Conservation (phyloP, 495 filamentous ascomycete genomes). For the Penicillium tannophilum region DNA sequence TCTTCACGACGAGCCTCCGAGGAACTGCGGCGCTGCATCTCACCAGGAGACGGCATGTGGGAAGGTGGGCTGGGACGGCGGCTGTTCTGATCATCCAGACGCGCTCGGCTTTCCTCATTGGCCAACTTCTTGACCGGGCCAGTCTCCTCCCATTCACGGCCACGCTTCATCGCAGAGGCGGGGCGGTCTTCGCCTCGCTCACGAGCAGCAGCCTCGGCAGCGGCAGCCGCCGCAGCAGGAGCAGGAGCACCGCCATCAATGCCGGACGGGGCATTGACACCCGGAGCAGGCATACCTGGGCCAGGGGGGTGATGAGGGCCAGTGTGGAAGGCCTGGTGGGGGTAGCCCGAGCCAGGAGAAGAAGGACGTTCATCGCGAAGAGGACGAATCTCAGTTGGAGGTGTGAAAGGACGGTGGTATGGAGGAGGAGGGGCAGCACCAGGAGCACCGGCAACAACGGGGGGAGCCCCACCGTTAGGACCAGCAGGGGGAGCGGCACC, state of each 20-base stretch:
- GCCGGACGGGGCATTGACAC: conserved; percentile 57
- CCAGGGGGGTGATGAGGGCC: conserved; percentile 48
- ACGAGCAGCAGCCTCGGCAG: conserved; percentile 75
- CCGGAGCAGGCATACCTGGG: conserved; percentile 23
- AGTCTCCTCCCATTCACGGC: conserved; percentile 86
- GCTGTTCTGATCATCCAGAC: conserved; percentile 79
- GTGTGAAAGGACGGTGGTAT: conserved; percentile 68
- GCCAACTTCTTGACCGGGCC: conserved; percentile 76
- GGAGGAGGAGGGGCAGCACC: conserved; percentile 47
- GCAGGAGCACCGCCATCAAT: conserved; percentile 79
- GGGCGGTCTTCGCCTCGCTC: conserved; percentile 85
- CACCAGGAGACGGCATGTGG: conserved; percentile 62
- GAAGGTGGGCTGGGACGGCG: conserved; percentile 71
- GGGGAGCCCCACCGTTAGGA: conserved; percentile 47
- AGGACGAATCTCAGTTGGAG: conserved; percentile 80
- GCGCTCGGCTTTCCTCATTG: conserved; percentile 82
- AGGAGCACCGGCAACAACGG: conserved; percentile 40
- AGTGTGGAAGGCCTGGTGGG: conserved; percentile 70
- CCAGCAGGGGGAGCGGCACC: conserved; percentile 51
- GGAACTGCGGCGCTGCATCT: conserved; percentile 74
- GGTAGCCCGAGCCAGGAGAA: conserved; percentile 80
- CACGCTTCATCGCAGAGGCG: conserved; percentile 77
- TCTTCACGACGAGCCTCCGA: conserved; percentile 74
- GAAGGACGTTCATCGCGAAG: conserved; percentile 83
- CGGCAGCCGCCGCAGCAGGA: conserved; percentile 69